Base-by-base conservation (phyloP, 192 early-diverging fungal genomes). In the Backusella macrospora region DNA sequence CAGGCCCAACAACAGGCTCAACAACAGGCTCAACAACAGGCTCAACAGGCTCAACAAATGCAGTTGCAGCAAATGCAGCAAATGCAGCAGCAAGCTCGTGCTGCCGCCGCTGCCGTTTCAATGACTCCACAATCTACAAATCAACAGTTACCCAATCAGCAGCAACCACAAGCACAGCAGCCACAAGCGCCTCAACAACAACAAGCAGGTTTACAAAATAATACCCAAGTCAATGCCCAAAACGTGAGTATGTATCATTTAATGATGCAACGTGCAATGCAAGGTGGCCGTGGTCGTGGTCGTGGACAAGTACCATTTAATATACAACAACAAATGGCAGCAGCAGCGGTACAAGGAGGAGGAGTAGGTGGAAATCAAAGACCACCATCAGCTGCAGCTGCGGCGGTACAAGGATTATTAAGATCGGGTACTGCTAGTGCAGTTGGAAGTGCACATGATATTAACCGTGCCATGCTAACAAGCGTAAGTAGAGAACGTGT, bases 271-370 rank as follows among this genome's bases (percentile, higher is more conserved):
- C 72, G 63, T 23, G 62, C 44, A 63, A 73, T 47, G 44, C 72
- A 63, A 45, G 66, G 55, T 15, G 65, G 62, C 29, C 65, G 73
- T 16, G 75, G 75, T 23, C 75, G 75, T 12, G 75, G 68, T 8
- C 75, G 75, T 18, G 75, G 75, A 5, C 52, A 59, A 10, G 46
- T 71, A 37, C 67, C 75, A 29, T 64, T 76, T 12, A 70, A 68
- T 18, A 62, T 49, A 6, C 75, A 76, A 21, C 73, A 75, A 34
- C 26, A 59, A 3, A 59, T 59, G 52, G 52, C 52, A 3, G 52
- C 52, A 3, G 52, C 52, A 4, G 52, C 52, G 5, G 52, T 23
- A 18, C 21, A 59, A 5, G 52, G 52, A 26, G 52, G 52, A 34
- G 29, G 29, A 34, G 29, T 34, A 34, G 29, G 29, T 34, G 29